Evolutionary conservation across 805 yeast species (phyloP).

Genomic region (Starmerella ratchasimensis): DNA sequence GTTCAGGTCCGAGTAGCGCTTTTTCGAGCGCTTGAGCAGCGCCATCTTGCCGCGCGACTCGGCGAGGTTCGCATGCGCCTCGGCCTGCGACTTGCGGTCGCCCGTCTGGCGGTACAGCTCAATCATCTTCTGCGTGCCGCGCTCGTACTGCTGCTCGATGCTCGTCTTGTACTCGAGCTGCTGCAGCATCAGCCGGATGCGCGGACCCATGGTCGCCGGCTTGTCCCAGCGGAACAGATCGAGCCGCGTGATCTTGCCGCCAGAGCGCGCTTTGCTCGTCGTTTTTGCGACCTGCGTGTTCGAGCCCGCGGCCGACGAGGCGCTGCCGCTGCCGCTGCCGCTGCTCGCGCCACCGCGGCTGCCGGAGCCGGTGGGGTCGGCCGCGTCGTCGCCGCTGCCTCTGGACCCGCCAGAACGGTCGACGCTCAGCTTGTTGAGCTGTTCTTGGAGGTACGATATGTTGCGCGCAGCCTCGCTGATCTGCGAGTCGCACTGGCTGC

Average conservation of each 20-base stretch:
- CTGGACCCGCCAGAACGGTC: not conserved
- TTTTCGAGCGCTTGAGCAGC: constrained; percentile 66
- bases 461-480: constrained; percentile 86
- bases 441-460: constrained; percentile 73
- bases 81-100: constrained; percentile 68
- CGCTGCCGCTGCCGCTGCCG: not conserved
- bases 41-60: constrained; percentile 81
- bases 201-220: constrained; percentile 75
- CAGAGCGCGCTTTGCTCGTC: not conserved
- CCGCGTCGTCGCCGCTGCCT: not conserved
- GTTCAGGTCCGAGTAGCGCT: constrained; percentile 80
- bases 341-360: not conserved
- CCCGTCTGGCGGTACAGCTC: constrained; percentile 83
- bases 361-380: not conserved
- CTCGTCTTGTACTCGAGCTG: constrained; percentile 86
- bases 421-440: constrained; percentile 39
- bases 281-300: constrained; percentile 30
- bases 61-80: constrained; percentile 74
- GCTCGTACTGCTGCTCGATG: constrained; percentile 85
- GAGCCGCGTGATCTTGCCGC: constrained; percentile 22
- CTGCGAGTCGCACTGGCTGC: constrained; percentile 78
- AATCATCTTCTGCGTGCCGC: constrained; percentile 80
- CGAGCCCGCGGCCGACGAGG: constrained; percentile 5
- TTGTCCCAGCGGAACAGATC: constrained; percentile 86
- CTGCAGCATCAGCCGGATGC: constrained; percentile 90